Conservation (phyloP, 352 stramenopile genomes). For the Phytophthora podocarpi region DNA sequence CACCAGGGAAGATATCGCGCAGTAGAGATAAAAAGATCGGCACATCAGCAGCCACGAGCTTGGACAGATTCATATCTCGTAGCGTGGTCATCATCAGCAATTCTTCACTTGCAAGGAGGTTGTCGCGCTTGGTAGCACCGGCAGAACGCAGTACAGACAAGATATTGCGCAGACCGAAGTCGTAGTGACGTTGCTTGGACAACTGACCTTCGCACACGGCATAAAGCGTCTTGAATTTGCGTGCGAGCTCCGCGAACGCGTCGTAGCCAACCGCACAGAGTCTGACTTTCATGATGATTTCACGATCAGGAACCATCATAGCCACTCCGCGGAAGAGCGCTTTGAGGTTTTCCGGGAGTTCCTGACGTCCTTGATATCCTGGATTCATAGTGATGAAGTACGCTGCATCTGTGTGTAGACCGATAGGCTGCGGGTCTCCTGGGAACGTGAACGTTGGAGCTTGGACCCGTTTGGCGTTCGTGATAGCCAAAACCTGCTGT, state of each 20-base stretch:
- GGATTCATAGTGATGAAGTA: slow-evolving; percentile 97
- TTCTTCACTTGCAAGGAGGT: slow-evolving; percentile 92
- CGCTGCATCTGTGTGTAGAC: slow-evolving; percentile 60
- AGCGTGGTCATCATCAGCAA: slow-evolving; percentile 96
- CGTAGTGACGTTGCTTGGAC: slow-evolving; percentile 93
- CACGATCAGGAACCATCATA: slow-evolving; percentile 97
- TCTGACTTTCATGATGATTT: slow-evolving; percentile 96
- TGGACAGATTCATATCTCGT: slow-evolving; percentile 94
- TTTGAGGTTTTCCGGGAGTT: slow-evolving; percentile 93
- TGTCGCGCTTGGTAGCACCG: slow-evolving; percentile 94
- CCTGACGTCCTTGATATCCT: slow-evolving; percentile 91
- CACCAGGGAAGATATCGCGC: slow-evolving; percentile 85
- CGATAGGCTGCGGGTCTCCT: slow-evolving; percentile 62
- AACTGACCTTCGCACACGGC: slow-evolving; percentile 95
- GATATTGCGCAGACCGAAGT: slow-evolving; percentile 95
- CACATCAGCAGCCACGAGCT: slow-evolving; percentile 92
- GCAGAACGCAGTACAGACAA: slow-evolving; percentile 95
- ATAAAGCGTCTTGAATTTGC: slow-evolving; percentile 97
- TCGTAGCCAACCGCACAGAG: slow-evolving; percentile 94
- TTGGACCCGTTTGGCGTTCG: slow-evolving; percentile 66
- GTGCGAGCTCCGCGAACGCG: slow-evolving; percentile 91
- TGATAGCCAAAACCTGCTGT: slow-evolving; percentile 91
- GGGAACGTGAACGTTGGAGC: slow-evolving; percentile 67
- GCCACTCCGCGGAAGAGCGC: slow-evolving; percentile 94
- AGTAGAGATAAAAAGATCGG: slow-evolving; percentile 93